These are phyloP conservation scores for Fraxinus excelsior DNA, from an alignment of 257 asterid species.

Conservation along the genomic window DNA sequence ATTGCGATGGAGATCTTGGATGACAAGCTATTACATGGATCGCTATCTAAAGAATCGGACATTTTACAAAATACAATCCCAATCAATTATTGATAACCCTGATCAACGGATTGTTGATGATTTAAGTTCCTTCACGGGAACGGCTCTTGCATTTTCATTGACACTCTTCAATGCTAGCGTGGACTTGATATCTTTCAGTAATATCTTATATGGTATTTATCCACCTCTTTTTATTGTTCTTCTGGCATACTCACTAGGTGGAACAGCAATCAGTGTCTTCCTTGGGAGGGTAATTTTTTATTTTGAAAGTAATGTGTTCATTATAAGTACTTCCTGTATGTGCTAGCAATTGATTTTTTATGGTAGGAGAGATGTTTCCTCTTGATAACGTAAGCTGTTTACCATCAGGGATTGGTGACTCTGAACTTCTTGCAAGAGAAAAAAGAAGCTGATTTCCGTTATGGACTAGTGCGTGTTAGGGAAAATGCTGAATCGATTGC, in stretches of 20 bases:
- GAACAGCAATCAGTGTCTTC: constrained; percentile 83
- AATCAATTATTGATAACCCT: constrained; percentile 84
- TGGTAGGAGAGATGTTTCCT: constrained; percentile 8
- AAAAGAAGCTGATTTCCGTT: constrained; percentile 89
- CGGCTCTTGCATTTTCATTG: constrained; percentile 85
- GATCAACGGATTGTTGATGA: constrained; percentile 97
- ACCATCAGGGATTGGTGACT: constrained; percentile 66
- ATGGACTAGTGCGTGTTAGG: constrained; percentile 85
- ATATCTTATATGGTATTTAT: constrained; percentile 79
- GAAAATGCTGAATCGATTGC: constrained; percentile 98
- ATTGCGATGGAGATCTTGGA: constrained; percentile 95
- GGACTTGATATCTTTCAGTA: constrained; percentile 93
- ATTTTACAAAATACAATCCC: constrained; percentile 83
- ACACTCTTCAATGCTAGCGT: constrained; percentile 78
- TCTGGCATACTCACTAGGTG: constrained; percentile 79
- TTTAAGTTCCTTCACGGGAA: constrained; percentile 86
- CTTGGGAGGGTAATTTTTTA: constrained; percentile 71
- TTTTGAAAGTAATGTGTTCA: neutral
- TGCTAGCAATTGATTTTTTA: neutral
- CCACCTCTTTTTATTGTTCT: constrained; percentile 88
- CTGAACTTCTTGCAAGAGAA: constrained; percentile 93
- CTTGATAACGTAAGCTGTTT: constrained; percentile 22
- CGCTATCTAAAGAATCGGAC: constrained; percentile 82
- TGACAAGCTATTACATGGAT: constrained; percentile 83
- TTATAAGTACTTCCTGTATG: neutral